A percentile compares a stretch with the other conserved stretches of the same genome.
Evolutionary conservation across 345 rosid species (phyloP).

Genomic region (Carallia pectinifolia): DNA sequence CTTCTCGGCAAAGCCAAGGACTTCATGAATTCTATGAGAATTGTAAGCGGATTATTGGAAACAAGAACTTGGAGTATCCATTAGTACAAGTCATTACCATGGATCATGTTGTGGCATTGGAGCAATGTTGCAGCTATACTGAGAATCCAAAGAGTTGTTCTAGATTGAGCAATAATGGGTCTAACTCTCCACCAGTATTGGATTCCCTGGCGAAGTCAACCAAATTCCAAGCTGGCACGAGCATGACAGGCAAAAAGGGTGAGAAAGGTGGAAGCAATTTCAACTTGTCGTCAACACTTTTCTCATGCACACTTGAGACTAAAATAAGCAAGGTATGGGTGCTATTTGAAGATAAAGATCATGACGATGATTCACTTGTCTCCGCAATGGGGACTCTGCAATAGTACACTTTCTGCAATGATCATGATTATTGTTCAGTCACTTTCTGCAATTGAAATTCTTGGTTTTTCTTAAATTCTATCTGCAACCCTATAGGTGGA

Average conservation of each 20-base stretch:
- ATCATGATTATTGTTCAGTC: too few relatives aligned
- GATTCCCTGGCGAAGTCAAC: conserved; percentile 17
- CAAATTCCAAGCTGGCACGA: conserved; percentile 11
- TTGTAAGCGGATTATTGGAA: conserved; percentile 44
- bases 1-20: conserved; percentile 51
- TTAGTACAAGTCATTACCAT: conserved; percentile 50
- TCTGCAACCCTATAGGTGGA: background rate
- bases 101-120: conserved; percentile 63
- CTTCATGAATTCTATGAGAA: conserved; percentile 52
- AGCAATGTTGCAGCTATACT: conserved; percentile 38
- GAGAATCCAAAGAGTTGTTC: background rate
- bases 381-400: background rate
- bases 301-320: conserved; percentile 61
- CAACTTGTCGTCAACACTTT: conserved; percentile 29
- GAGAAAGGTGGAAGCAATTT: conserved; percentile 10
- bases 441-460: background rate
- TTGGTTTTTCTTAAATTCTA: background rate
- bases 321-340: conserved; percentile 83
- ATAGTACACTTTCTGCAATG: background rate
- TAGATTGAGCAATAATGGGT: background rate
- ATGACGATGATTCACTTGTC: background rate
- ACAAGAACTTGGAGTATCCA: conserved; percentile 66
- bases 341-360: conserved; percentile 56
- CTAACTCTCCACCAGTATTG: conserved; percentile 9
- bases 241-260: background rate